Evolutionary conservation across 1,284 basidiomycete species (phyloP).

Genomic region (Apiotrichum sp.): DNA sequence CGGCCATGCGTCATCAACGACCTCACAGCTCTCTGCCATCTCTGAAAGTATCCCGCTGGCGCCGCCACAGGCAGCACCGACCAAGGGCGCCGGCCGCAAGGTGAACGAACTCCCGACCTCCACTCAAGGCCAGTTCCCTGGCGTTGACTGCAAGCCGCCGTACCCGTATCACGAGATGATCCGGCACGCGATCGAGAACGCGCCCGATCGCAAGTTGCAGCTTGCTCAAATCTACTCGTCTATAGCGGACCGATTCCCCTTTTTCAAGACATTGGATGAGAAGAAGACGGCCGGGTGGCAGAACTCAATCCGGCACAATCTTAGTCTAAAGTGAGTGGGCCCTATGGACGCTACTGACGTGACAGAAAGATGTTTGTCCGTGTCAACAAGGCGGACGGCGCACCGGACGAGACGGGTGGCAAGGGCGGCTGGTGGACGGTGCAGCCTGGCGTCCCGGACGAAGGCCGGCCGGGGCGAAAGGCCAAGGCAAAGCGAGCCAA

Average conservation of each 20-base stretch:
- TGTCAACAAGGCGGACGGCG: conserved; percentile 42
- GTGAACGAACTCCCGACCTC: conserved; percentile 35
- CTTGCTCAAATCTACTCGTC: conserved; percentile 44
- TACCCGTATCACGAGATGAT: conserved; percentile 47
- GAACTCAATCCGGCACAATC: conserved; percentile 46
- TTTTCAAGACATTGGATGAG: conserved; percentile 46
- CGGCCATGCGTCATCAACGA: conserved; percentile 23
- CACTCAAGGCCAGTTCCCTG: conserved; percentile 35
- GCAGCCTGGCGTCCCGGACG: conserved; percentile 42
- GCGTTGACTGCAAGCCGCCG: conserved; percentile 45
- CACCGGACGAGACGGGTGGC: conserved; percentile 38
- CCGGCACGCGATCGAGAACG: conserved; percentile 43
- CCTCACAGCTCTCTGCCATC: conserved; percentile 27
- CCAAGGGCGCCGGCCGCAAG: conserved; percentile 22
- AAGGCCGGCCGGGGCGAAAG: conserved; percentile 44
- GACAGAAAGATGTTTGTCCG: conserved; percentile 47
- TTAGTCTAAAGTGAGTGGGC: conserved; percentile 43
- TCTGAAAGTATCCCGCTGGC: conserved; percentile 14
- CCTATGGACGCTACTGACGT: conserved; percentile 1
- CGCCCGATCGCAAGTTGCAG: conserved; percentile 41
- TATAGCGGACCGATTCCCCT: conserved; percentile 45
- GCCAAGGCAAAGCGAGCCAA: conserved; percentile 30
- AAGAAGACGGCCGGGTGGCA: conserved; percentile 46
- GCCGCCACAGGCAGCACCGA: background rate
- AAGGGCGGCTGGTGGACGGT: conserved; percentile 49